These are phyloP conservation scores for Zizania palustris DNA, from an alignment of 202 grass and related monocot species.

Conservation along the genomic window DNA sequence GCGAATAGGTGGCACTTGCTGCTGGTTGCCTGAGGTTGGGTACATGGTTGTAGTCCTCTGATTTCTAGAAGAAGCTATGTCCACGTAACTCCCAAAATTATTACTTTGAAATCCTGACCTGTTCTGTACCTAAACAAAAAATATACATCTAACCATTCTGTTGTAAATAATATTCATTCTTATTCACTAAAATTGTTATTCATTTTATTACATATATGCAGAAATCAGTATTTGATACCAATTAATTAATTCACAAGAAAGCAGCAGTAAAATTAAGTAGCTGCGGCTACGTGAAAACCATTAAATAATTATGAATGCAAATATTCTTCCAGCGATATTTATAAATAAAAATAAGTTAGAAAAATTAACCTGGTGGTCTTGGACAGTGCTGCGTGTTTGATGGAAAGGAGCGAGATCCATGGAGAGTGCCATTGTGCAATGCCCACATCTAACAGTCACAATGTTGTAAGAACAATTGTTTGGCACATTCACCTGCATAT, in stretches of 20 bases:
- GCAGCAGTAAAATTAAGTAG: no score
- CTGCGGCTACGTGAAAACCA: background rate
- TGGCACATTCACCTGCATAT: slow-evolving; percentile 80
- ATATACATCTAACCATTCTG: background rate
- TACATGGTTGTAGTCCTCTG: slow-evolving; percentile 36
- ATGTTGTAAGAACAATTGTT: slow-evolving; percentile 63
- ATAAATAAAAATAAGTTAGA: background rate
- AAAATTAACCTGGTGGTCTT: slow-evolving; percentile 62
- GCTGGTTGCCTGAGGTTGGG: slow-evolving; percentile 48
- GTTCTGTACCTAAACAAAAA: slow-evolving; percentile 47
- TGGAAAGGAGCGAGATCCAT: slow-evolving; percentile 69
- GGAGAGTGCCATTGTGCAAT: slow-evolving; percentile 77
- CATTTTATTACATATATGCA: background rate
- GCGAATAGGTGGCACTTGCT: slow-evolving; percentile 47
- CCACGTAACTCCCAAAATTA: slow-evolving; percentile 46
- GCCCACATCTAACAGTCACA: slow-evolving; percentile 85
- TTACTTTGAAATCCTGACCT: slow-evolving; percentile 39
- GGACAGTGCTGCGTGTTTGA: slow-evolving; percentile 51
- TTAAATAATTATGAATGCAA: background rate
- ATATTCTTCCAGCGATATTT: background rate
- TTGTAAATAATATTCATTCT: background rate
- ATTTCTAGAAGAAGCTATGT: slow-evolving; percentile 49
- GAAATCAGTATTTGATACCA: background rate
- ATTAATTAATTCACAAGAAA: background rate
- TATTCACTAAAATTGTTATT: no score